A percentile compares a stretch with the other conserved stretches of the same genome.
These are phyloP conservation scores for Blastocystis sp. DNA, from an alignment of 352 stramenopile species.

Conservation along the genomic window DNA sequence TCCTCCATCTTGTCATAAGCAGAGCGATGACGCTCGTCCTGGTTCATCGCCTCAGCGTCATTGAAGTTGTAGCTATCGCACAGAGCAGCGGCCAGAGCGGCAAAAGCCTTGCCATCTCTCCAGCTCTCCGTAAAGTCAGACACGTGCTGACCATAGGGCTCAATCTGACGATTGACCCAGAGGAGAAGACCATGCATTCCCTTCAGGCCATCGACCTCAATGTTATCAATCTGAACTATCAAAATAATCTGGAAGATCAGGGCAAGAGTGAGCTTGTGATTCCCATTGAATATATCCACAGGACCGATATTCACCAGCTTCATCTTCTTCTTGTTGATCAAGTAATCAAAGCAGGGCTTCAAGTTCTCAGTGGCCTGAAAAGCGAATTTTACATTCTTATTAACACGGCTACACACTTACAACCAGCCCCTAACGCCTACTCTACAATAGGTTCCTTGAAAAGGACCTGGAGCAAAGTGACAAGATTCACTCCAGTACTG, in stretches of 20 bases:
- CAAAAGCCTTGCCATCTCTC: constrained; percentile 50
- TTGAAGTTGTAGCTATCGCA: constrained; percentile 1
- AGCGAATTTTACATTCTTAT: constrained; percentile 46
- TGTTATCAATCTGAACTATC: constrained; percentile 48
- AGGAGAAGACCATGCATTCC: constrained; percentile 55
- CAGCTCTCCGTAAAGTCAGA: constrained; percentile 50
- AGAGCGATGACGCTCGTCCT: background rate
- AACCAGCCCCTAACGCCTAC: background rate
- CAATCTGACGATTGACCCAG: constrained; percentile 59
- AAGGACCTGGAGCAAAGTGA: constrained; percentile 40
- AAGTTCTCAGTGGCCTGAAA: constrained; percentile 52
- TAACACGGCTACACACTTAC: constrained; percentile 12
- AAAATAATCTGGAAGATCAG: constrained; percentile 61
- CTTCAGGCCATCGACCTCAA: constrained; percentile 50
- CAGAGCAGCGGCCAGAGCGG: constrained; percentile 25
- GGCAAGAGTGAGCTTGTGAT: constrained; percentile 38
- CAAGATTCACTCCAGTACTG: constrained; percentile 29
- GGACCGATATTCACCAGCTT: constrained; percentile 61
- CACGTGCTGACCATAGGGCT: constrained; percentile 50
- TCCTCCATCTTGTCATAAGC: constrained; percentile 35
- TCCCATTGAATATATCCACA: constrained; percentile 47
- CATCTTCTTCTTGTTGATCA: constrained; percentile 14
- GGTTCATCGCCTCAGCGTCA: background rate
- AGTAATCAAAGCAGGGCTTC: constrained; percentile 57
- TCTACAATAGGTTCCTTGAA: constrained; percentile 55